These are phyloP conservation scores for Paratinospora sagittata DNA, from an alignment of 164 flowering plant species.

Conservation along the genomic window DNA sequence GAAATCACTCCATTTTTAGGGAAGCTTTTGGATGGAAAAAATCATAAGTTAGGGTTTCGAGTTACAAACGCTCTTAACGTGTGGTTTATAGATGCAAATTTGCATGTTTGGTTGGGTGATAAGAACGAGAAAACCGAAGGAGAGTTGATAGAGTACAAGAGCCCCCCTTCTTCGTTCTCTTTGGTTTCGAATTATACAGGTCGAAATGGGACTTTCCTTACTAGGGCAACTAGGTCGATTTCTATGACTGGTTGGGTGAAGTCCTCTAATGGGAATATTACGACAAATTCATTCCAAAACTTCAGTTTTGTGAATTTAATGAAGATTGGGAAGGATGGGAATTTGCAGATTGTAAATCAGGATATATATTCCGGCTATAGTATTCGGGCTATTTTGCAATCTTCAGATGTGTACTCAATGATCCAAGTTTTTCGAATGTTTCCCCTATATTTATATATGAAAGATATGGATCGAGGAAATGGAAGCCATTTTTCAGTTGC, in stretches of 20 bases:
- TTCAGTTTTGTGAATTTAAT: conserved; percentile 47
- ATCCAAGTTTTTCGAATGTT: conserved; percentile 29
- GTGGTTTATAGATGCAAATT: conserved; percentile 84
- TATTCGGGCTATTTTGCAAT: conserved; percentile 25
- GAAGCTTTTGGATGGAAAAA: conserved; percentile 54
- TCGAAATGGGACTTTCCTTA: conserved; percentile 51
- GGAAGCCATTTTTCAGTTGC: conserved; percentile 24
- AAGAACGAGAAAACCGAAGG: conserved; percentile 38
- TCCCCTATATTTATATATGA: conserved; percentile 31
- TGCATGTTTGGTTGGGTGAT: conserved; percentile 85
- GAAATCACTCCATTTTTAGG: conserved; percentile 82
- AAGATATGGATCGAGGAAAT: conserved; percentile 36
- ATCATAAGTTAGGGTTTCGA: conserved; percentile 50
- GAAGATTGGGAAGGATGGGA: conserved; percentile 48
- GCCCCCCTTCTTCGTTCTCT: conserved; percentile 25
- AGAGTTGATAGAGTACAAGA: conserved; percentile 27
- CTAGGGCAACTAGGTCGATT: conserved; percentile 37
- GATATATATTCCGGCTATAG: conserved; percentile 34
- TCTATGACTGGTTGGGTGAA: conserved; percentile 62
- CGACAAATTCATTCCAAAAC: conserved; percentile 36
- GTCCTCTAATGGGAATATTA: conserved; percentile 66
- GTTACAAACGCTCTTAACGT: conserved; percentile 77
- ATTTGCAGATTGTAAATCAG: conserved; percentile 65
- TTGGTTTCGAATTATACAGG: conserved; percentile 40
- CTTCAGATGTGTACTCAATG: conserved; percentile 20